Conservation (phyloP, 1,284 basidiomycete species). For the Malassezia globosa region DNA sequence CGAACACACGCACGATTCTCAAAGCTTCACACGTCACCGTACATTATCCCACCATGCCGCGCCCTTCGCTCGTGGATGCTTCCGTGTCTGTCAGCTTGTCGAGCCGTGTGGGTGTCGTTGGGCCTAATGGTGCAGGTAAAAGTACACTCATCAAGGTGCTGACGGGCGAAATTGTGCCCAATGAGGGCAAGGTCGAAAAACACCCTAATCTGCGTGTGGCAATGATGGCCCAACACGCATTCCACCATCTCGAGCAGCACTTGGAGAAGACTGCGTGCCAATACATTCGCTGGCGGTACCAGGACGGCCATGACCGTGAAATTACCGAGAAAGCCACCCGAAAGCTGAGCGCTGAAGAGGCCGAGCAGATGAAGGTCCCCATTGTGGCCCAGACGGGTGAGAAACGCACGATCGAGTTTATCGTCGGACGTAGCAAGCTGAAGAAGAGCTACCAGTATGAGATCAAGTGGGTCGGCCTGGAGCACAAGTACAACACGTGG, state of each 20-base stretch:
- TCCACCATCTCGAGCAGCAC: conserved; percentile 46
- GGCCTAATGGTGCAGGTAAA: conserved; percentile 46
- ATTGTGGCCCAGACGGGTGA: conserved; percentile 87
- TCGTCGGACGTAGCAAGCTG: conserved; percentile 93
- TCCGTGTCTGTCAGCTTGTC: conserved; percentile 83
- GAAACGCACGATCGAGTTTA: conserved; percentile 71
- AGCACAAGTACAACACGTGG: conserved; percentile 90
- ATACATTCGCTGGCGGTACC: conserved; percentile 81
- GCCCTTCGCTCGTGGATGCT: conserved; percentile 74
- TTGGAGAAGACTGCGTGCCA: conserved; percentile 44
- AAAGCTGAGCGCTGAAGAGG: conserved; percentile 76
- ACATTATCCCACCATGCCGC: conserved; percentile 77
- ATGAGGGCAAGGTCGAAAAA: conserved; percentile 86
- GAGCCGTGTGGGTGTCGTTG: conserved; percentile 49
- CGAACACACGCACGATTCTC: conserved; percentile 88
- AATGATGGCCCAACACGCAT: conserved; percentile 83
- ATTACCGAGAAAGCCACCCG: conserved; percentile 81
- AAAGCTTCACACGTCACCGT: conserved; percentile 86
- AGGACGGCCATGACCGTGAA: conserved; percentile 95
- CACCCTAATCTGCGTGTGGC: conserved; percentile 91
- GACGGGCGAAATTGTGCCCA: conserved; percentile 86
- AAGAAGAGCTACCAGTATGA: conserved; percentile 90
- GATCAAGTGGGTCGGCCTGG: conserved; percentile 88
- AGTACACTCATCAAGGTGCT: conserved; percentile 94
- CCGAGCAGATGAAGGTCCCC: conserved; percentile 67